Base-by-base conservation (phyloP, 306 rosid species). In the Crataegus laevigata region DNA sequence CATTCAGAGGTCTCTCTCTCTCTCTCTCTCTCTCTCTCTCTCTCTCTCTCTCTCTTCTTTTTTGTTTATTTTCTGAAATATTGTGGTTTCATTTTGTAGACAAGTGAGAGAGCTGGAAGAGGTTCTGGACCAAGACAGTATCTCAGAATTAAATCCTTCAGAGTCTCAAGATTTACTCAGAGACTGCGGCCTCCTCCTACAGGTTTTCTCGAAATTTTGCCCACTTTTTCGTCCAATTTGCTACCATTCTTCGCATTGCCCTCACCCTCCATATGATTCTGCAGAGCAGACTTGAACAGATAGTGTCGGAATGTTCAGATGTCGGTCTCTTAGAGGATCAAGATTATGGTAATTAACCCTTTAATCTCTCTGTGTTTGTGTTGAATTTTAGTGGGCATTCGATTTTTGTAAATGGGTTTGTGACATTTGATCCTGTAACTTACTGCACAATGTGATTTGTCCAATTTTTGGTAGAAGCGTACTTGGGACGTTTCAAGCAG, bases 221-320 rank as follows among this genome's bases (percentile, higher is more conserved):
- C 43, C 57, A 29, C 3, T 11, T 24, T 57, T 30, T 26, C 4
- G 25, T 19, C 45, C 55, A 19, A 12, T 77, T 66, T 72, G 26
- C 13, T 14, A 32, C 68, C 10, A n/a, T 54, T 55, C 17, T 55
- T 73, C 25, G 0, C 34, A 21, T 6, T 61, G 43, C n/a, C 40
- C 57, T 55, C 15, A 51, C 47, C 51, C 10, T 26, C 29, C 17
- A 0, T 72, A 5, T 57, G 5, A 69, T 59, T 40, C 26, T 77
- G 71, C 89, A 94, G 97, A 78, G 18, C 55, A 82, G 76, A 73
- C 72, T 91, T 61, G 83, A 87, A 30, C 82, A 83, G 71, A 75
- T 87, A 78, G 85, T 84, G 28, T 84, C 90, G 65, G 85, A 88
- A 57, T 87, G 81, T 81, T 87, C 90, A 6, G 84, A 84, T 55